These are phyloP conservation scores for Roridomyces roridus DNA, from an alignment of 768 basidiomycete species.

Conservation along the genomic window DNA sequence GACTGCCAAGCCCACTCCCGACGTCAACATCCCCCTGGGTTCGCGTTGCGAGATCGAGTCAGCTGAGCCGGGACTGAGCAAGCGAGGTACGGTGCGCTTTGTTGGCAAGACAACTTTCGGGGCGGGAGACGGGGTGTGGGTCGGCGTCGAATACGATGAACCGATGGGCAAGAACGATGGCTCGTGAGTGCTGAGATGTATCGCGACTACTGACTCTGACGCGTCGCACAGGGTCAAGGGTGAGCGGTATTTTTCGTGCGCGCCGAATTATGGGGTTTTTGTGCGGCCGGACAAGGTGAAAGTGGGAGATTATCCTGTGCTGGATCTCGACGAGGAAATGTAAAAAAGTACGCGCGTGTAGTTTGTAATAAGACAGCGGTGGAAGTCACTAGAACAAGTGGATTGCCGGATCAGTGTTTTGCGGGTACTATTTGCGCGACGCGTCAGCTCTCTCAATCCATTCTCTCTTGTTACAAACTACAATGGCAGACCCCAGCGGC, in stretches of 20 bases:
- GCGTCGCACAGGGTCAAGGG: slow-evolving; percentile 71
- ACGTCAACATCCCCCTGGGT: slow-evolving; percentile 64
- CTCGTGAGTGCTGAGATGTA: slow-evolving; percentile 61
- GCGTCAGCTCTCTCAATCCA: slow-evolving; percentile 36
- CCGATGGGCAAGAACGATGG: slow-evolving; percentile 96
- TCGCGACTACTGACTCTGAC: not conserved
- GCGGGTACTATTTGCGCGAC: slow-evolving; percentile 36
- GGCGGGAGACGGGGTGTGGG: slow-evolving; percentile 71
- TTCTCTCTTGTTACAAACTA: slow-evolving; percentile 28
- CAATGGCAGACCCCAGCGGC: slow-evolving; percentile 83
- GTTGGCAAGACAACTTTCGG: slow-evolving; percentile 83
- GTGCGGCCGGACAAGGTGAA: slow-evolving; percentile 82
- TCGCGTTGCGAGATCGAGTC: slow-evolving; percentile 87
- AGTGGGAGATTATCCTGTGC: slow-evolving; percentile 86
- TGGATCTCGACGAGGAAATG: slow-evolving; percentile 81
- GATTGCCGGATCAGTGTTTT: not conserved
- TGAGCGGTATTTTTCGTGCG: slow-evolving; percentile 84
- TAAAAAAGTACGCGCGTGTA: slow-evolving; percentile 29
- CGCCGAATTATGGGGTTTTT: slow-evolving; percentile 81
- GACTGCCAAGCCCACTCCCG: slow-evolving; percentile 29
- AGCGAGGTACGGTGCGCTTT: slow-evolving; percentile 86
- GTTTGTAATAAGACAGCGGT: not conserved
- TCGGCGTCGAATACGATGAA: slow-evolving; percentile 95
- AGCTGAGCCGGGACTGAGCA: slow-evolving; percentile 67
- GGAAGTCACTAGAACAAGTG: not conserved